Percentiles rank a stretch among this genome's conserved stretches.
Evolutionary conservation across 495 filamentous ascomycete species (phyloP).

Genomic region (Penicillium psychrofluorescens): DNA sequence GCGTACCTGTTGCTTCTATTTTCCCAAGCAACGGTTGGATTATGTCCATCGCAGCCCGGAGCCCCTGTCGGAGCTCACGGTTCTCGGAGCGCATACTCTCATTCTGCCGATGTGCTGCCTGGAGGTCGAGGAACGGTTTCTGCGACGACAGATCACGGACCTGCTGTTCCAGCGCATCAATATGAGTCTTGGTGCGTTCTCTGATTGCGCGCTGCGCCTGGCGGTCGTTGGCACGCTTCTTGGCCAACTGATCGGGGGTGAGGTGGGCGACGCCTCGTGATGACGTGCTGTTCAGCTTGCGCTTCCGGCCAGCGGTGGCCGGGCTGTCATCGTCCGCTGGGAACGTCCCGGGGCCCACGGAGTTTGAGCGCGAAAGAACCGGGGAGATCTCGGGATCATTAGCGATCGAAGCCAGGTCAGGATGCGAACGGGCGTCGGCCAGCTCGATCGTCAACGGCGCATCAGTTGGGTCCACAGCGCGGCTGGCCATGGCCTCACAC

Average conservation of each 20-base stretch:
- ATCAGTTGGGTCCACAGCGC: constrained; percentile 22
- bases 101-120: constrained; percentile 60
- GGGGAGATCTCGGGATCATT: constrained; percentile 26
- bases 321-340: constrained; percentile 12
- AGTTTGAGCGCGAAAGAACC: constrained; percentile 20
- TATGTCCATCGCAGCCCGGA: constrained; percentile 53
- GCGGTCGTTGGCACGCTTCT: constrained; percentile 83
- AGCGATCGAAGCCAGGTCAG: constrained; percentile 1
- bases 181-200: constrained; percentile 73
- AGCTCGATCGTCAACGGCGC: background rate
- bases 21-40: constrained; percentile 54
- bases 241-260: constrained; percentile 62
- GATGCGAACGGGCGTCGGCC: constrained; percentile 8
- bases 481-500: constrained; percentile 36
- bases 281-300: constrained; percentile 45
- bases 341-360: constrained; percentile 19
- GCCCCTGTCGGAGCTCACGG: constrained; percentile 53
- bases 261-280: constrained; percentile 65
- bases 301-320: constrained; percentile 32
- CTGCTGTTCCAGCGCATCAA: constrained; percentile 65
- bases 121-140: constrained; percentile 73
- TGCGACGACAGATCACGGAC: constrained; percentile 66
- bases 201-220: constrained; percentile 84
- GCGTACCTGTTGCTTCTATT: constrained; percentile 22
- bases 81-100: constrained; percentile 65